Evolutionary conservation across 768 basidiomycete genomes (phyloP).

Genomic region (Candolleomyces eurysporus): DNA sequence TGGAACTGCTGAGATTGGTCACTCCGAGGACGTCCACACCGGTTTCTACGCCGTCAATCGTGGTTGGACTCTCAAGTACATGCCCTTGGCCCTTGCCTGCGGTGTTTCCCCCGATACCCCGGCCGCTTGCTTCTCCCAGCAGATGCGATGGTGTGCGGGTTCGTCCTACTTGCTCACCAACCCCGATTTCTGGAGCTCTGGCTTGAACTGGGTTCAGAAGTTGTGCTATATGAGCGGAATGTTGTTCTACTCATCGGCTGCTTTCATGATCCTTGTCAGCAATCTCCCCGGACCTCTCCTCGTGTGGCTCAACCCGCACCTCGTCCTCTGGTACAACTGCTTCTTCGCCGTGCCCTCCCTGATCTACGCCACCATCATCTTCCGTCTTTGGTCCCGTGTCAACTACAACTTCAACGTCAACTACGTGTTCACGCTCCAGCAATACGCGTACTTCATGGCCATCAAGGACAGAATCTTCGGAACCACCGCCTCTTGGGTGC

Average conservation of each 20-base stretch:
- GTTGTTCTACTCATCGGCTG: slow-evolving; percentile 25
- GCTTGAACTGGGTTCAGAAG: slow-evolving; percentile 23
- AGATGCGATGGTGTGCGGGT: slow-evolving; percentile 28
- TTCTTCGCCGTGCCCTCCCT: slow-evolving; percentile 25
- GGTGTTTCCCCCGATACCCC: slow-evolving; percentile 26
- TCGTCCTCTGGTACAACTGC: slow-evolving; percentile 26
- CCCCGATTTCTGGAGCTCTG: slow-evolving; percentile 24
- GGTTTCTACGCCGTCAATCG: slow-evolving; percentile 26
- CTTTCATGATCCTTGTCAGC: slow-evolving; percentile 21
- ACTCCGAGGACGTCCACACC: slow-evolving; percentile 27
- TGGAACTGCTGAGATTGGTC: slow-evolving; percentile 23
- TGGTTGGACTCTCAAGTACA: slow-evolving; percentile 25
- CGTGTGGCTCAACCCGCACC: slow-evolving; percentile 17
- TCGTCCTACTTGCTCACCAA: slow-evolving; percentile 24
- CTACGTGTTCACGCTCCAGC: slow-evolving; percentile 25
- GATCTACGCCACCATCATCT: slow-evolving; percentile 23
- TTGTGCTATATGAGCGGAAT: slow-evolving; percentile 25
- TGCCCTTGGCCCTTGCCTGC: slow-evolving; percentile 25
- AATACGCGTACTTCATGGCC: slow-evolving; percentile 27
- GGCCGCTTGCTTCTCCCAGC: slow-evolving; percentile 26
- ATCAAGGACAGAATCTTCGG: slow-evolving; percentile 25
- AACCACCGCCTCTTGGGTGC: slow-evolving; percentile 26
- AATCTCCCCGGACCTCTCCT: slow-evolving; percentile 24
- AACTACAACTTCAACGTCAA: slow-evolving; percentile 24
- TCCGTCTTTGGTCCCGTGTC: slow-evolving; percentile 25